Evolutionary conservation across 257 asterid genomes (phyloP).

Genomic region (Solanum etuberosum): DNA sequence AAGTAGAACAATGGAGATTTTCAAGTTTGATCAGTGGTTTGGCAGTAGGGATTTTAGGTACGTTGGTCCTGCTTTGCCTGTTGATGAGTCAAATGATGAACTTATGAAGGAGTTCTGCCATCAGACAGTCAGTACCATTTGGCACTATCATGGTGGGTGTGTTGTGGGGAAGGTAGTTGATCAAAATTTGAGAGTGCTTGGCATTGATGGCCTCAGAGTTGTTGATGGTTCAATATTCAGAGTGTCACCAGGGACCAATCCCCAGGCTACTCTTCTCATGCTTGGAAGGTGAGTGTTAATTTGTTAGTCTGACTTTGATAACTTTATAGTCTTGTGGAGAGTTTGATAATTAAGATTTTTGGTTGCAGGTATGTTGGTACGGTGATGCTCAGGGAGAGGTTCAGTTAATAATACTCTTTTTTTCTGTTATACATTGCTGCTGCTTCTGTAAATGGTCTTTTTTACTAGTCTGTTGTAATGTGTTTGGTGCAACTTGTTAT

Average conservation of each 20-base stretch:
- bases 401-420: slow-evolving; percentile 2
- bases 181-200: slow-evolving; percentile 40
- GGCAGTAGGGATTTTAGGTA: slow-evolving; percentile 59
- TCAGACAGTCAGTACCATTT: slow-evolving; percentile 69
- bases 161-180: slow-evolving; percentile 73
- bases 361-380: slow-evolving; percentile 49
- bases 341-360: neutral
- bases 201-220: slow-evolving; percentile 51
- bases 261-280: slow-evolving; percentile 91
- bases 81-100: slow-evolving; percentile 34
- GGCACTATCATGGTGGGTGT: slow-evolving; percentile 98
- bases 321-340: neutral
- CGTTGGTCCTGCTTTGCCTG: slow-evolving; percentile 63
- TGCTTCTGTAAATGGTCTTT: neutral
- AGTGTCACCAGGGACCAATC: slow-evolving; percentile 86
- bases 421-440: neutral
- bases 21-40: slow-evolving; percentile 41
- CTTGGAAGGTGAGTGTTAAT: slow-evolving; percentile 46
- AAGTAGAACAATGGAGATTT: slow-evolving; percentile 51
- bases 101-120: slow-evolving; percentile 65
- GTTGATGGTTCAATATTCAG: slow-evolving; percentile 69
- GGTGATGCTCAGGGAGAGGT: slow-evolving; percentile 52
- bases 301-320: neutral
- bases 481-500: neutral
- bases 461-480: neutral